phyloP scores from a whole-genome alignment of 2,329 filamentous ascomycete species.

The Botrytis hyacinthi region DNA sequence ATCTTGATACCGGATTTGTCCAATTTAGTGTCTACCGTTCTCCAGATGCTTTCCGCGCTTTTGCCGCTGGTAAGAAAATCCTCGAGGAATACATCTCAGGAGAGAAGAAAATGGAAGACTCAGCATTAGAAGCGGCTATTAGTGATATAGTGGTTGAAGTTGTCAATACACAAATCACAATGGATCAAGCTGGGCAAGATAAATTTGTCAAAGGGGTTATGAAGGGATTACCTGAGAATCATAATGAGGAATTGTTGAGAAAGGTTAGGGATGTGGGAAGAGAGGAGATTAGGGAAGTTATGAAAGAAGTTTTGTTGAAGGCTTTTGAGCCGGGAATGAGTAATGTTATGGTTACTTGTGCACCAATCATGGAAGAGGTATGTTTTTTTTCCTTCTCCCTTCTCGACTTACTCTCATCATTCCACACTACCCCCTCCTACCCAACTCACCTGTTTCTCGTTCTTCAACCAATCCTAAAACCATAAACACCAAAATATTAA shows the following conservation, averaged over 20 bases:
- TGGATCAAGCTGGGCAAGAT: conserved; percentile 75
- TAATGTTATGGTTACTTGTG: conserved; percentile 86
- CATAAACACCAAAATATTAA: neutral
- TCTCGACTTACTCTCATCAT: conserved; percentile 1
- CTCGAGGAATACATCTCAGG: conserved; percentile 74
- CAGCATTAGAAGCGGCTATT: conserved; percentile 76
- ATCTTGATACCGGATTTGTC: conserved; percentile 75
- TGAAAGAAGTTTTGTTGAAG: conserved; percentile 73
- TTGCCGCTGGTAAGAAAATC: conserved; percentile 70
- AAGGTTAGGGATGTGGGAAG: conserved; percentile 73
- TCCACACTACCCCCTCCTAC: neutral
- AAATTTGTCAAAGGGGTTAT: conserved; percentile 84
- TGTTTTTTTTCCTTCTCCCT: conserved; percentile 38
- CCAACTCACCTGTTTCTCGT: neutral
- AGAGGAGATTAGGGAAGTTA: conserved; percentile 71
- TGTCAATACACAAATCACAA: conserved; percentile 85
- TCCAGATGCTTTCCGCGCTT: conserved; percentile 85
- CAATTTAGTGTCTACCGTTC: conserved; percentile 88
- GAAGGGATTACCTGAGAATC: conserved; percentile 70
- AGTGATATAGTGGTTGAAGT: conserved; percentile 83
- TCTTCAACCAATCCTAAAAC: neutral
- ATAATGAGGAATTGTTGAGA: conserved; percentile 72
- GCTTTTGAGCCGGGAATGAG: conserved; percentile 77
- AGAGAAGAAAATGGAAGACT: conserved; percentile 66
- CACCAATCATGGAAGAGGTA: conserved; percentile 81